Evolutionary conservation across 23 red algal species (phyloP).

Genomic region (Chondrus crispus): DNA sequence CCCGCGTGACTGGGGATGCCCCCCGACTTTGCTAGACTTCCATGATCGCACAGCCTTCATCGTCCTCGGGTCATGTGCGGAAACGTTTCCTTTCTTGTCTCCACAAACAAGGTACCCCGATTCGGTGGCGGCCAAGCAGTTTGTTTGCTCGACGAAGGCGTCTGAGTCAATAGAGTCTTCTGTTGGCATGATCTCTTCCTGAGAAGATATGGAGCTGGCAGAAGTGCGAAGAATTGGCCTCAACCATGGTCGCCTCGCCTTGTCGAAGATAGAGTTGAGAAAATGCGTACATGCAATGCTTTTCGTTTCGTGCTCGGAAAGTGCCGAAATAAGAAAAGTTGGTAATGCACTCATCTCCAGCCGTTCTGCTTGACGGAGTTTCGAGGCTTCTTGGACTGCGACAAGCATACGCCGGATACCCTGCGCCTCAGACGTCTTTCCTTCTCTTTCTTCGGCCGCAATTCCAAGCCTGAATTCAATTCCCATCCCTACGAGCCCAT

Average conservation of each 20-base stretch:
- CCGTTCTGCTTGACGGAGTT: neutral
- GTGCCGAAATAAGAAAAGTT: slow-evolving; percentile 5
- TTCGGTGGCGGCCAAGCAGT: slow-evolving; percentile 16
- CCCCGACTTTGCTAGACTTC: neutral
- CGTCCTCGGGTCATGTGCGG: slow-evolving; percentile 22
- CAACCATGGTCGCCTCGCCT: slow-evolving; percentile 52
- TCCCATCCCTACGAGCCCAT: slow-evolving; percentile 15
- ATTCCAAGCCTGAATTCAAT: slow-evolving; percentile 20
- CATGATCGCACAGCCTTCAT: slow-evolving; percentile 24
- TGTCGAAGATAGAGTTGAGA: slow-evolving; percentile 21
- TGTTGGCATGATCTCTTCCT: too few relatives aligned
- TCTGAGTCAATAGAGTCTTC: neutral
- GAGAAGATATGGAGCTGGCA: neutral
- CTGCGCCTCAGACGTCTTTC: neutral
- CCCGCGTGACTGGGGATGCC: neutral
- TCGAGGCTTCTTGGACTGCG: slow-evolving; percentile 21
- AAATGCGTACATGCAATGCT: slow-evolving; percentile 8
- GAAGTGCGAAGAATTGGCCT: neutral
- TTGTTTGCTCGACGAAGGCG: neutral
- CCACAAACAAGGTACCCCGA: slow-evolving; percentile 45
- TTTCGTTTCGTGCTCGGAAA: neutral
- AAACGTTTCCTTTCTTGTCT: slow-evolving; percentile 26
- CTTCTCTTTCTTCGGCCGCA: slow-evolving; percentile 4
- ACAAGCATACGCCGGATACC: slow-evolving; percentile 10
- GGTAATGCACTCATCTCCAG: slow-evolving; percentile 16